phyloP scores from a whole-genome alignment of 495 filamentous ascomycete genomes.

The Rhypophila decipiens region DNA sequence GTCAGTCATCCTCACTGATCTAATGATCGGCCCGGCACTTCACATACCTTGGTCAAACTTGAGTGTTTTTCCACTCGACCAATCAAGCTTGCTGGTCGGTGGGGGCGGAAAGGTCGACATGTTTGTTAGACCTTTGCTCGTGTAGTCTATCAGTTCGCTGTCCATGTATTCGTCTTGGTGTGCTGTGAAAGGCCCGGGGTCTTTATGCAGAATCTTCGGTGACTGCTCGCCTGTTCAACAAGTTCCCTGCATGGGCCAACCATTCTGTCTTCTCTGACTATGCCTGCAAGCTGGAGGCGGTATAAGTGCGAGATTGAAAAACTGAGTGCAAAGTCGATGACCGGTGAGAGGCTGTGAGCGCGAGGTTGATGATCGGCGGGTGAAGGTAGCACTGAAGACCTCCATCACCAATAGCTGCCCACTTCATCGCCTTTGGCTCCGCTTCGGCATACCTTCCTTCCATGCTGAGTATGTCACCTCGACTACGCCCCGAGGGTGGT shows the following conservation, averaged over 20 bases:
- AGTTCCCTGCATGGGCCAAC: too few relatives aligned
- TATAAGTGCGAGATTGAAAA: neutral
- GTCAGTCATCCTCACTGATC: too few relatives aligned
- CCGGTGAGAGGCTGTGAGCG: neutral
- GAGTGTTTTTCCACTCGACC: neutral
- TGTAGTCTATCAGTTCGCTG: neutral
- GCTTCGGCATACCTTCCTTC: neutral
- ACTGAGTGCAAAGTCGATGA: neutral
- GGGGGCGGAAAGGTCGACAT: neutral
- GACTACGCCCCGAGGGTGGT: neutral
- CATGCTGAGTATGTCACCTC: neutral
- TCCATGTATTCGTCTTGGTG: neutral
- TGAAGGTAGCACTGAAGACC: neutral
- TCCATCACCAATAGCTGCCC: neutral
- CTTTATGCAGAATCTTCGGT: neutral
- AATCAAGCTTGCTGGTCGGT: neutral
- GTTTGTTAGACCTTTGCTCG: neutral
- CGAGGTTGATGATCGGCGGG: neutral
- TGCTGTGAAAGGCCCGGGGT: neutral
- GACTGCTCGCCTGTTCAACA: neutral
- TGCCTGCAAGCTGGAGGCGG: neutral
- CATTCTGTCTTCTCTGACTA: neutral
- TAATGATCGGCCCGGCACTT: neutral
- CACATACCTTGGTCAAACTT: neutral
- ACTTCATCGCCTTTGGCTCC: too few relatives aligned